Evolutionary conservation across 139 green algal genomes (phyloP).

Genomic region (Coccomyxa sp.): DNA sequence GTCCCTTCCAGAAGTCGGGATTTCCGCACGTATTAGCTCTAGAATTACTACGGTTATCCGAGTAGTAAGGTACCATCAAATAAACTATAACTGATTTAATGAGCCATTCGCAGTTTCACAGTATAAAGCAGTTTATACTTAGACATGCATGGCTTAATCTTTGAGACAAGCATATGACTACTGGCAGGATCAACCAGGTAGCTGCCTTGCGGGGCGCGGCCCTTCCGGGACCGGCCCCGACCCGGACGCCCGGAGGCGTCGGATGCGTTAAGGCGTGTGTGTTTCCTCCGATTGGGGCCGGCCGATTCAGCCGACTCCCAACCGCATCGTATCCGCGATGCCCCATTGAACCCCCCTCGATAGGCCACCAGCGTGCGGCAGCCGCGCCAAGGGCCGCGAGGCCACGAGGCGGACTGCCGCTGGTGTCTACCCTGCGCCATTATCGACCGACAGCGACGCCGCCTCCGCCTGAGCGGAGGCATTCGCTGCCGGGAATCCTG

Average conservation of each 20-base stretch:
- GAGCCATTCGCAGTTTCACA: constrained; percentile 99
- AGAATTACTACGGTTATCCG: constrained; percentile 87
- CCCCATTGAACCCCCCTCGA: too few species aligned
- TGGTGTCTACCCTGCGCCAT: too few species aligned
- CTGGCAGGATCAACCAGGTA: constrained; percentile 96
- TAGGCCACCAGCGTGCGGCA: too few species aligned
- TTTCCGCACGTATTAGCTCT: constrained; percentile 92
- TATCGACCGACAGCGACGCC: too few species aligned
- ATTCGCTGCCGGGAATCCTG: too few species aligned
- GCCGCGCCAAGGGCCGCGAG: too few species aligned
- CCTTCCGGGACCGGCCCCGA: too few species aligned
- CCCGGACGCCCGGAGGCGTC: background rate
- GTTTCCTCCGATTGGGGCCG: too few species aligned
- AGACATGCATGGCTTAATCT: constrained; percentile 99
- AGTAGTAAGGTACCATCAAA: constrained; percentile 98
- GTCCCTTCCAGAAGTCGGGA: constrained; percentile 84
- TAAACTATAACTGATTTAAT: constrained; percentile 99
- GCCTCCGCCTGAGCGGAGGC: too few species aligned
- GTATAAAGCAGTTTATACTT: constrained; percentile 99
- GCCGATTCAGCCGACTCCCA: too few species aligned
- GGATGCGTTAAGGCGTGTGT: background rate
- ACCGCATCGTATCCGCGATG: too few species aligned
- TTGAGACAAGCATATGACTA: constrained; percentile 99
- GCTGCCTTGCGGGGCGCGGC: constrained; percentile 40
- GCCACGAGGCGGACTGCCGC: too few species aligned